These are phyloP conservation scores for Leccinum uliginosum DNA, from an alignment of 768 basidiomycete genomes.

Conservation along the genomic window DNA sequence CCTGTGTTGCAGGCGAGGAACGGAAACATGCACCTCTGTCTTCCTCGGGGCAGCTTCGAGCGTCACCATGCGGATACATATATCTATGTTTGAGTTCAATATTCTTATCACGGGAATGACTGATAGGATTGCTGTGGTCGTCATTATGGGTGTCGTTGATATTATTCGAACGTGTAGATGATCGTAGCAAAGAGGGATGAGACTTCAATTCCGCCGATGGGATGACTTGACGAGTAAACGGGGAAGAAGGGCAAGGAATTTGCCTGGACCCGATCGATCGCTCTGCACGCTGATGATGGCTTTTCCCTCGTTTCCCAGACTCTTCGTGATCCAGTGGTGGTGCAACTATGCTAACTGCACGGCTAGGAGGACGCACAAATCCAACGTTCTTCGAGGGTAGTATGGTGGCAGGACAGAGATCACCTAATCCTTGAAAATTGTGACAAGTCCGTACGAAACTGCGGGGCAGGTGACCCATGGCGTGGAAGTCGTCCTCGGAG, in stretches of 20 bases:
- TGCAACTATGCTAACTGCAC: slow-evolving; percentile 29
- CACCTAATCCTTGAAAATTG: background rate
- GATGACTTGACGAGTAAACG: slow-evolving; percentile 6
- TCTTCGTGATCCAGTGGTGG: slow-evolving; percentile 23
- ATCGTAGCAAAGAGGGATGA: slow-evolving; percentile 12
- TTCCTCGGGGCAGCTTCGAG: slow-evolving; percentile 2
- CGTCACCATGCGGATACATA: slow-evolving; percentile 23
- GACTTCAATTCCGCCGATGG: slow-evolving; percentile 2
- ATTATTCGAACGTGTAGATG: slow-evolving; percentile 22
- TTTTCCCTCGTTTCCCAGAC: slow-evolving; percentile 12
- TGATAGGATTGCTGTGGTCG: slow-evolving; percentile 21
- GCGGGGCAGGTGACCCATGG: slow-evolving; percentile 13
- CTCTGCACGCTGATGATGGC: slow-evolving; percentile 7
- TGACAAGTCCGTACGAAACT: slow-evolving; percentile 4
- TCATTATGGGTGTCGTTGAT: slow-evolving; percentile 19
- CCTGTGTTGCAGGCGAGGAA: slow-evolving; percentile 9
- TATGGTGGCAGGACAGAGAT: background rate
- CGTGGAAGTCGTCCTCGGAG: slow-evolving; percentile 36
- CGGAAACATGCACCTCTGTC: slow-evolving; percentile 5
- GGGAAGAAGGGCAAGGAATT: background rate
- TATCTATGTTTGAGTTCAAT: slow-evolving; percentile 15
- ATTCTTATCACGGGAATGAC: slow-evolving; percentile 15
- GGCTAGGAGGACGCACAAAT: slow-evolving; percentile 24
- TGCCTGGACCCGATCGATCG: slow-evolving; percentile 5
- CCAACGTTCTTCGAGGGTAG: background rate